Conservation (phyloP, 2,329 filamentous ascomycete species). For the Fusarium verrucosum region DNA sequence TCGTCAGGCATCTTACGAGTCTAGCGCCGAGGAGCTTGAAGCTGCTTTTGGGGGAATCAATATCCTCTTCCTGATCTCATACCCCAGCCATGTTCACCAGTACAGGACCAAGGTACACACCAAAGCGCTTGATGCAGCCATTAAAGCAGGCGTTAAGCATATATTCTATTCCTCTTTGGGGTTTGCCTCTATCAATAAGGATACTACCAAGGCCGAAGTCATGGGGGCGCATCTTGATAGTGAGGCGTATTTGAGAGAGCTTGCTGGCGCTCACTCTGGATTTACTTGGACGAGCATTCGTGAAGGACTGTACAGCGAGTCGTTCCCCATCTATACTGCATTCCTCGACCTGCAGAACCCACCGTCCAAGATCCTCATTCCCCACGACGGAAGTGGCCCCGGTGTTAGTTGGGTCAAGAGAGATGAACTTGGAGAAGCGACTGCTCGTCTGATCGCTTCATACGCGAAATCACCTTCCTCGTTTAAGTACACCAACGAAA, state of each 20-base stretch:
- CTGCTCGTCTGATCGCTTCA: conserved; percentile 13
- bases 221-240: conserved; percentile 34
- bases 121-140: conserved; percentile 22
- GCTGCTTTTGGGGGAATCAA: not conserved
- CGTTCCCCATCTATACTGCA: conserved; percentile 30
- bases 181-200: not conserved
- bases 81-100: conserved; percentile 30
- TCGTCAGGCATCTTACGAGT: conserved; percentile 29
- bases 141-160: conserved; percentile 16
- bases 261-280: not conserved
- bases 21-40: not conserved
- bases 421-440: conserved; percentile 34
- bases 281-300: conserved; percentile 31
- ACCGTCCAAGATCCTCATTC: not conserved
- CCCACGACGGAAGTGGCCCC: conserved; percentile 18
- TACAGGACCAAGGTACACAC: conserved; percentile 17
- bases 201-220: conserved; percentile 11
- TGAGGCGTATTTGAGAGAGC: conserved; percentile 5
- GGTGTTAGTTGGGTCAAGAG: conserved; percentile 33
- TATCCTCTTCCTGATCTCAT: conserved; percentile 28
- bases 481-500: not conserved
- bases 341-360: conserved; percentile 24
- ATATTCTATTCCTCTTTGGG: conserved; percentile 32
- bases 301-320: conserved; percentile 34
- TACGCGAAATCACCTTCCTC: not conserved